Base-by-base conservation (phyloP, 1,139 yeast genomes). In the Suhomyces bolitotheri region DNA sequence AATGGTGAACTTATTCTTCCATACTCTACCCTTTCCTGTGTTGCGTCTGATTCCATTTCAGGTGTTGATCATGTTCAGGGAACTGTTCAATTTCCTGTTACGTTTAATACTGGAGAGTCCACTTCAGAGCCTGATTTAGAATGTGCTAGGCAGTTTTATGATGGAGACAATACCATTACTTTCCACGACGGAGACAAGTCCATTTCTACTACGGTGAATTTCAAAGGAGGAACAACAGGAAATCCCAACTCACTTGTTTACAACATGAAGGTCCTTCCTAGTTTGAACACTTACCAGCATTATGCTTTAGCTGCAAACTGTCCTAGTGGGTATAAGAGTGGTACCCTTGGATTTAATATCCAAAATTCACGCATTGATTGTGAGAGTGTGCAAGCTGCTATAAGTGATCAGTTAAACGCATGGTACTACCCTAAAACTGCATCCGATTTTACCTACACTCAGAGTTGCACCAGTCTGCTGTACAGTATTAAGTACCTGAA, bases 161-260 rank as follows among this genome's bases (percentile, higher is more conserved):
- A 48, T 4, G 69, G 70, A 9, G 2, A 34, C 2, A 62, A 64
- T 25, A 51, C 58, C 8, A 49, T 63, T 6, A 44, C 53, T 4
- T 63, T 58, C 45, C 38, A 29, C 7, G 67, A 62, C 42, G 70
- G 70, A 11, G 30, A 29, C 10, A 57, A 46, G n/a, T n/a, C 33
- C 8, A 25, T 62, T 9, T 29, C 54, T 4, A 46, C 42, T 7
- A 31, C 43, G 3, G 56, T 50, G 2, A 32, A 27, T 19, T 58
- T 57, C 29, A 26, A 26, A 0, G 37, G 36, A 7, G 47, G 39
- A 4, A n/a, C n/a, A n/a, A n/a, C n/a, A n/a, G 25, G 14, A 5
- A 7, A 37, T 42, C 12, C 20, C 17, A 25, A 12, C 16, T 15
- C 20, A 38, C 7, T 34, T 5, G 13, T 16, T 10, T 24, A 15